These are phyloP conservation scores for Auricularia heimuer DNA, from an alignment of 768 basidiomycete genomes.

Conservation along the genomic window DNA sequence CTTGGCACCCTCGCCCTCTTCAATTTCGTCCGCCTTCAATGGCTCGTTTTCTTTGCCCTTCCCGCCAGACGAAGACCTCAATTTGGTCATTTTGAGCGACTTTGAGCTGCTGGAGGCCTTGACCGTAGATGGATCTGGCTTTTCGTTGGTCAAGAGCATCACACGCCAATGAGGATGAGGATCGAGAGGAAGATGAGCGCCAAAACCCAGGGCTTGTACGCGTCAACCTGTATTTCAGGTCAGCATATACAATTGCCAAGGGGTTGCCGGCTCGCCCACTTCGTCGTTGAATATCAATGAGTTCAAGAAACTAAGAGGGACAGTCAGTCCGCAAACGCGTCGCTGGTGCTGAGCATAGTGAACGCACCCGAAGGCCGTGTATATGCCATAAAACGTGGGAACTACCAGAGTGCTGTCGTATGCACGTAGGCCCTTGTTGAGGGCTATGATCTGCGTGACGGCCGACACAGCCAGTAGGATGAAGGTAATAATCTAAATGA, in stretches of 20 bases:
- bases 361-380: constrained; percentile 69
- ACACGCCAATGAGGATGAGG: constrained; percentile 76
- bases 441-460: constrained; percentile 81
- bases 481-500: constrained; percentile 65
- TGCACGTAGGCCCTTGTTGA: constrained; percentile 81
- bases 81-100: background rate
- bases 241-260: background rate
- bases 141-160: constrained; percentile 88
- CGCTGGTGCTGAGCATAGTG: background rate
- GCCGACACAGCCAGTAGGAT: constrained; percentile 56
- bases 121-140: constrained; percentile 40
- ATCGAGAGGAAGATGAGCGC: constrained; percentile 85
- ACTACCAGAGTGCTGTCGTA: constrained; percentile 90
- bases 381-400: constrained; percentile 90
- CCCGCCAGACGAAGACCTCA: background rate
- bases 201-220: constrained; percentile 84
- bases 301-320: constrained; percentile 18
- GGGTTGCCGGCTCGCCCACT: constrained; percentile 1
- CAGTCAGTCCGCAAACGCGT: background rate
- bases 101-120: background rate
- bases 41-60: constrained; percentile 3
- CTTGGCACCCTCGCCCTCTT: constrained; percentile 33
- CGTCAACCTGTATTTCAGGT: constrained; percentile 33
- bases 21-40: constrained; percentile 23
- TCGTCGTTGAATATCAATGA: constrained; percentile 47